Conservation (phyloP, 345 rosid genomes). For the Gossypium longicalyx region DNA sequence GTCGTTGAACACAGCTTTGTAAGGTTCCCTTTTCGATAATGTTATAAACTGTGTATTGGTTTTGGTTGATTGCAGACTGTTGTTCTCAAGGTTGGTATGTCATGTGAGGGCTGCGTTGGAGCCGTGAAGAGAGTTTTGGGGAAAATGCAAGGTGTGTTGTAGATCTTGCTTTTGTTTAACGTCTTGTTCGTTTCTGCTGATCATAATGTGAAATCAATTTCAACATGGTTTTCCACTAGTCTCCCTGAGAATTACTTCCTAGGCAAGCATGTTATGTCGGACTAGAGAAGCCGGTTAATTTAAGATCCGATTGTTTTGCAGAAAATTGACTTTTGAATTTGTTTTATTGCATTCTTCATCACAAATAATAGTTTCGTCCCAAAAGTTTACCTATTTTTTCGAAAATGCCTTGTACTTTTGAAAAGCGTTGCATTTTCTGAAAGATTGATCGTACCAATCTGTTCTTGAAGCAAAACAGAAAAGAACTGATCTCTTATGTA, state of each 20-base stretch:
- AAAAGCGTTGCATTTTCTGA: too few species aligned
- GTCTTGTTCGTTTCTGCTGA: neutral
- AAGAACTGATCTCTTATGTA: neutral
- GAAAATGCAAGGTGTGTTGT: slow-evolving; percentile 71
- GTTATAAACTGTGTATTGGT: neutral
- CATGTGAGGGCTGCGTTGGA: slow-evolving; percentile 76
- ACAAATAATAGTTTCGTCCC: neutral
- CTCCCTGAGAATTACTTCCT: neutral
- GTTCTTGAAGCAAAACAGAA: neutral
- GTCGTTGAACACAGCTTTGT: neutral
- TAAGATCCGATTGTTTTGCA: neutral
- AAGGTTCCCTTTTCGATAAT: neutral
- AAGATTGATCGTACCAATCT: neutral
- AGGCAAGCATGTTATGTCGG: neutral
- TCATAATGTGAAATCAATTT: neutral
- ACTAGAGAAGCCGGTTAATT: neutral
- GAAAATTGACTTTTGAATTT: neutral
- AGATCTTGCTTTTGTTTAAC: neutral
- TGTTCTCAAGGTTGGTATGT: slow-evolving; percentile 79
- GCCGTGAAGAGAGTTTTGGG: slow-evolving; percentile 83
- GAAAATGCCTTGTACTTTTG: too few species aligned
- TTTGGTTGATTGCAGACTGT: slow-evolving; percentile 51
- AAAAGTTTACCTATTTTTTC: neutral
- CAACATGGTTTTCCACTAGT: neutral
- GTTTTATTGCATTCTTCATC: neutral